Evolutionary conservation across 2,329 filamentous ascomycete species (phyloP), one percentile per base, ranked within the genome.

Genomic region (Zymoseptoria pseudotritici): DNA sequence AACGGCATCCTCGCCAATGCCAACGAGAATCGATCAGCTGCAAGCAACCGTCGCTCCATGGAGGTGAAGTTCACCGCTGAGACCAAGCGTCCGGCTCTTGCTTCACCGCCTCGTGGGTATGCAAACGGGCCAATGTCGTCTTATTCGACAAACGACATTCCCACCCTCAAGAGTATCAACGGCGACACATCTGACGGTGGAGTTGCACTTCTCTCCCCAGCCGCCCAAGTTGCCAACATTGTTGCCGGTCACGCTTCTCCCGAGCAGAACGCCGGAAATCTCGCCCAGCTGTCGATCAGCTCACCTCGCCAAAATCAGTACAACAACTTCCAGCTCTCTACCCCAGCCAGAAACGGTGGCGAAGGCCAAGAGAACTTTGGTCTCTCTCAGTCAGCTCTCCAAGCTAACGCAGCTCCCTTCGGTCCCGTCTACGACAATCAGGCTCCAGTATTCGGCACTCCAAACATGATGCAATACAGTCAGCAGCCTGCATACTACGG

Each of bases 61-160:
- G 78, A 80, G 64, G 75, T 78, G 69, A 78, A 75, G 60, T 75
- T 72, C 67, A 65, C 73, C 67, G 66, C 70, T 66, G 76, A 78
- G 55, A 71, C 73, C 54, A 78, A 79, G 72, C 77, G 77, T 56
- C 74, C 78, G 11, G 75, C 74, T 59, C 74, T 76, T 54, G 83
- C 65, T 80, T 86, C 76, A 86, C 86, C 57, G 75, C 87, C 64
- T 83, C 84, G 72, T 66, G 81, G 69, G 77, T 79, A 68, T 71
- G 71, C 69, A 61, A 82, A 88, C 73, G 80, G 83, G 24, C 83
- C 84, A 57, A 91, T 90, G 78, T 87, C 89, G 52, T 97, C 93
- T 0, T 97, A 90, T 77, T 97, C 94, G 9, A 86, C 90, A 57
- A 94, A 89, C 74, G 92, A 97, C 70, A 82, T 97, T 20, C 89